A percentile compares a stretch with the other conserved stretches of the same genome.
These are phyloP conservation scores for Acanthamoeba royreba DNA, from an alignment of 208 protist species.

Conservation along the genomic window DNA sequence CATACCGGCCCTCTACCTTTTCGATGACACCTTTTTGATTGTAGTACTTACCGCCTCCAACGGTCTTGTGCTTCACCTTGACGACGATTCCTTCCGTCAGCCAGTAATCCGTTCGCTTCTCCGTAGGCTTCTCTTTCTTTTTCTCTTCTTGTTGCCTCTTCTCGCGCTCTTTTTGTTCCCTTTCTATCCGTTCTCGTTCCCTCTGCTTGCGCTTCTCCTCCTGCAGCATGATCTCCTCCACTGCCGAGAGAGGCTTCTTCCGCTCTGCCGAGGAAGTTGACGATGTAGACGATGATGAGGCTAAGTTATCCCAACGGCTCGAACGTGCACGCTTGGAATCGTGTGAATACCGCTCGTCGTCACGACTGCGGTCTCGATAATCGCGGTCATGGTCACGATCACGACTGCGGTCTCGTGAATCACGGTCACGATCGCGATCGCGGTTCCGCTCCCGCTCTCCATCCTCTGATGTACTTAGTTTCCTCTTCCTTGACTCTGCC, in stretches of 20 bases:
- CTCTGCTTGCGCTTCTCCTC: background rate
- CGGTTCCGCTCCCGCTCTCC: too few species aligned
- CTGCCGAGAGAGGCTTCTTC: background rate
- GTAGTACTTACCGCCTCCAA: conserved; percentile 73
- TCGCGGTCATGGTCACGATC: background rate
- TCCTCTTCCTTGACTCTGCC: too few species aligned
- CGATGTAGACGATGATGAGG: background rate
- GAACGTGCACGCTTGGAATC: background rate
- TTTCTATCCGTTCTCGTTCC: background rate
- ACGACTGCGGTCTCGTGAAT: too few species aligned
- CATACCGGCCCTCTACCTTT: conserved; percentile 50
- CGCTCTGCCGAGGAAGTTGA: too few species aligned
- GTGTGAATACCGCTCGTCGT: background rate
- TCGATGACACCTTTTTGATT: conserved; percentile 70
- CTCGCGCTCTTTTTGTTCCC: background rate
- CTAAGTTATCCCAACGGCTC: background rate
- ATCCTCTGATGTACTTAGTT: too few species aligned
- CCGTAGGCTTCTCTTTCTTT: background rate
- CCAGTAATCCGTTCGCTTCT: conserved; percentile 50
- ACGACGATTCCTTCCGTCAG: conserved; percentile 56
- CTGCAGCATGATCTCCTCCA: conserved; percentile 26
- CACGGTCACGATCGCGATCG: too few species aligned
- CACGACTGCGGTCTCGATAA: background rate
- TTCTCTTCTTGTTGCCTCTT: background rate
- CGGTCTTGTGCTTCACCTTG: conserved; percentile 65